These are phyloP conservation scores for Parietichytrium sp. DNA, from an alignment of 108 stramenopile species.

Conservation along the genomic window DNA sequence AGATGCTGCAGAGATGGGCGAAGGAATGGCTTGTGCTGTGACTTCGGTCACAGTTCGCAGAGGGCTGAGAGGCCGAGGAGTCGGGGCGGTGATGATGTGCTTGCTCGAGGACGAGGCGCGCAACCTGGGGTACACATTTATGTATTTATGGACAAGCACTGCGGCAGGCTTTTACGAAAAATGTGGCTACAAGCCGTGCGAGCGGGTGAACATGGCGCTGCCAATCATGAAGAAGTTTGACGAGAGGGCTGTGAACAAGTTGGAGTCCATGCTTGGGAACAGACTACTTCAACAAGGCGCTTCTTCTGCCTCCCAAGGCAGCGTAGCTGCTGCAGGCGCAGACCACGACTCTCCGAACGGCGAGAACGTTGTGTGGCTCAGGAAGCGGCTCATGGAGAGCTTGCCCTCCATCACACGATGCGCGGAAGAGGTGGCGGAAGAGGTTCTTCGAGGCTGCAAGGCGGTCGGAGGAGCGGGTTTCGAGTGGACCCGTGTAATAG, in stretches of 20 bases:
- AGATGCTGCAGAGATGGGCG: neutral
- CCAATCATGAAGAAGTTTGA: neutral
- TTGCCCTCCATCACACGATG: neutral
- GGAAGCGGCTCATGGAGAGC: constrained; percentile 20
- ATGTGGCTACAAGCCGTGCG: constrained; percentile 4
- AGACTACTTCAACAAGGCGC: neutral
- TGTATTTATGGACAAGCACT: constrained; percentile 11
- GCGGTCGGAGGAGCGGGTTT: neutral
- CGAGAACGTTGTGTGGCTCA: constrained; percentile 10
- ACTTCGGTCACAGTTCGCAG: neutral
- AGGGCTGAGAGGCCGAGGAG: neutral
- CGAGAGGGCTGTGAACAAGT: neutral
- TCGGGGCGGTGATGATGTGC: neutral
- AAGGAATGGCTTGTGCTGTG: neutral
- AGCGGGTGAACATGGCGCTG: neutral
- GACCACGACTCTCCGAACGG: neutral
- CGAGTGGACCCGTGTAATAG: neutral
- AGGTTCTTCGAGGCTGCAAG: neutral
- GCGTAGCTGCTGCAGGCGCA: too few species aligned
- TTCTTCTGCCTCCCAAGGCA: neutral
- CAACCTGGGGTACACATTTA: neutral
- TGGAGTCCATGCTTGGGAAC: constrained; percentile 4
- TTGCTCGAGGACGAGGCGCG: neutral
- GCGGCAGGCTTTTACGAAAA: constrained; percentile 22
- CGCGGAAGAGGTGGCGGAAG: neutral